Percentiles rank a stretch among this genome's conserved stretches.
phyloP scores from a whole-genome alignment of 192 early-diverging fungal genomes.

The Entophlyctis luteolus region DNA sequence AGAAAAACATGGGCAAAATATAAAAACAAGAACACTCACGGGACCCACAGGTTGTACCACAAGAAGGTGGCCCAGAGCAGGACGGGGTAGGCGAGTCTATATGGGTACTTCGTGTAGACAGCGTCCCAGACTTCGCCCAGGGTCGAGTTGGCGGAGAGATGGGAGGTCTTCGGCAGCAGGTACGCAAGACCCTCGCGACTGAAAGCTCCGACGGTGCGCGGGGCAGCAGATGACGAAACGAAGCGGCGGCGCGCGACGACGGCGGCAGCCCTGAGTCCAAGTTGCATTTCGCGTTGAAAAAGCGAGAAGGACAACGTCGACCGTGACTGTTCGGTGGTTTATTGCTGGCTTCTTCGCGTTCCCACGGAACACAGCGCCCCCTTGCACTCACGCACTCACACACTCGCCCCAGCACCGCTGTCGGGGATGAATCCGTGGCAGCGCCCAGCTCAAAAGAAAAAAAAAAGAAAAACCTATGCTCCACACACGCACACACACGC shows the following conservation, averaged over 20 bases:
- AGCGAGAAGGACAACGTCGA: too few species aligned
- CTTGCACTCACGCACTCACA: too few species aligned
- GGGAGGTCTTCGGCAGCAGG: conserved; percentile 10
- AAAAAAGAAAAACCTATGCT: background rate
- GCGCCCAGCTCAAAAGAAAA: too few species aligned
- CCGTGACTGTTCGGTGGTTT: too few species aligned
- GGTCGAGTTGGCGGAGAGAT: conserved; percentile 37
- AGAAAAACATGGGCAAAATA: too few species aligned
- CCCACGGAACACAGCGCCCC: too few species aligned
- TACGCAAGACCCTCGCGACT: conserved; percentile 2
- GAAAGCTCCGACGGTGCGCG: conserved; percentile 14
- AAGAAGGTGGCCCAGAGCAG: conserved; percentile 43
- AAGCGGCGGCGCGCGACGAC: background rate
- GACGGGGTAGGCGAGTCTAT: conserved; percentile 45
- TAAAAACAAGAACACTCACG: too few species aligned
- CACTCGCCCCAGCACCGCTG: too few species aligned
- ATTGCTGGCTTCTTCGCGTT: too few species aligned
- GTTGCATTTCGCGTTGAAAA: too few species aligned
- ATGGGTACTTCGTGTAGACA: conserved; percentile 44
- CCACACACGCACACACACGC: too few species aligned
- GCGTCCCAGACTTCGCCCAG: conserved; percentile 46
- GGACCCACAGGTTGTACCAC: conserved; percentile 44
- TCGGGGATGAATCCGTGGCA: too few species aligned
- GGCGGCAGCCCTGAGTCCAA: background rate
- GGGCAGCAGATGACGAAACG: background rate